Base-by-base conservation (phyloP, 768 basidiomycete genomes). In the Rhodotorula paludigena region DNA sequence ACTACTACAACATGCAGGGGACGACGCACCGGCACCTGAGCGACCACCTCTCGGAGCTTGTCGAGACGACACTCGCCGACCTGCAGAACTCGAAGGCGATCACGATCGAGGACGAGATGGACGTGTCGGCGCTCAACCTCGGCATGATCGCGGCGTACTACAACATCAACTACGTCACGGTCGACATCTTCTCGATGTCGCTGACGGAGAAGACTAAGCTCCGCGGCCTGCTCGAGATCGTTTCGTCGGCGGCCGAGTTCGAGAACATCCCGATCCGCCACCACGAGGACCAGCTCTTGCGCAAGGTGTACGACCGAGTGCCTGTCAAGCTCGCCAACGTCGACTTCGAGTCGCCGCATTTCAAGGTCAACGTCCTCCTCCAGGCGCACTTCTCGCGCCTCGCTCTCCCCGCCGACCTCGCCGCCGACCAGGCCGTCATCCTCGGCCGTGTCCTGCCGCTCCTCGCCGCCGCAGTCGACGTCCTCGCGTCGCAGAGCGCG, bases 61-160 rank as follows among this genome's bases (percentile, higher is more conserved):
- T 99, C 52, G 96, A 99, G 79, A 91, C 83, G 66, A 97, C 96
- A 0, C 78, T 98, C 66, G 88, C 82, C 74, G 92, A 97, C 76
- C 83, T 99, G 36, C 89, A 92, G 63, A 88, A 89, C 72, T 94
- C 93, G 18, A 96, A 97, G 78, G 97, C 93, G 74, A 97, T 98
- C 73, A 77, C 88, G 15, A 89, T 99, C 53, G 91, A 81, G 63
- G 78, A 78, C 68, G 75, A 76, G 67, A 74, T 76, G 76, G 76
- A 76, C 63, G 77, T 78, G 6, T 72, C 78, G 28, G 86, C 92
- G 3, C 85, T 97, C 74, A 99, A 98, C 79, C 81, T 98, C 44
- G 96, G 96, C 64, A 96, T 97, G 92, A 98, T 99, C 74, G 96
- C 93, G 0, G 92, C 93, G 0, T 92, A 92, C 80, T 94, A 92